phyloP scores from a whole-genome alignment of 2,329 filamentous ascomycete genomes.

The Fusarium goolgardi region DNA sequence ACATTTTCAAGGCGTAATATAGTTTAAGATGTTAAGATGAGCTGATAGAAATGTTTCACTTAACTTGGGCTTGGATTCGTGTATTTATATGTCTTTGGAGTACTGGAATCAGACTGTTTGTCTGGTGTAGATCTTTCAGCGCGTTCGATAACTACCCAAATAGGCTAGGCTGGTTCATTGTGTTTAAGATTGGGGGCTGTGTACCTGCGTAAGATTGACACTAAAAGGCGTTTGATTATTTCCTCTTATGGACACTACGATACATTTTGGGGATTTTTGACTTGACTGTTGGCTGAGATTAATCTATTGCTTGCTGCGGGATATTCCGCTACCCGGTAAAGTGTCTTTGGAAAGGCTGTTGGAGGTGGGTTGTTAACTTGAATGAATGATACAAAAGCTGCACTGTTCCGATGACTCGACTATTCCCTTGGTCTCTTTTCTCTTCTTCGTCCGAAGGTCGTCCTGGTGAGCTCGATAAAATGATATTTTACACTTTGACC shows the following conservation, averaged over 20 bases:
- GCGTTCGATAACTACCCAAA: constrained; percentile 14
- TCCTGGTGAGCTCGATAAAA: no score
- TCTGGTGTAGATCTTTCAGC: not conserved
- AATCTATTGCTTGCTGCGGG: no score
- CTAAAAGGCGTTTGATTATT: not conserved
- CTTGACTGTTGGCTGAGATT: accelerated
- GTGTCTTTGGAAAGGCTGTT: no score
- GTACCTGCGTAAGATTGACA: not conserved
- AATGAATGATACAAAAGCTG: no score
- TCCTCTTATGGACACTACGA: not conserved
- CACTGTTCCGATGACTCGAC: no score
- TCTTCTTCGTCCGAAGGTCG: no score
- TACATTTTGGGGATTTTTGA: not conserved
- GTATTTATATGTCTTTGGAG: not conserved
- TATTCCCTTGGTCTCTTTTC: no score
- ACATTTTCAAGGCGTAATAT: not conserved
- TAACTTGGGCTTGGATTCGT: accelerated
- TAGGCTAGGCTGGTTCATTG: not conserved
- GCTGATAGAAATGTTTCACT: not conserved
- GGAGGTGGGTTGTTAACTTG: no score
- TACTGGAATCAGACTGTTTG: no score
- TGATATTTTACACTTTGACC: not conserved
- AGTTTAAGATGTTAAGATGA: no score
- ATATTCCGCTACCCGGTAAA: no score
- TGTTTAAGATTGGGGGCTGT: not conserved